Percentiles rank a stretch among this genome's conserved stretches.
Evolutionary conservation across 352 stramenopile genomes (phyloP).

Genomic region (Blastocystis sp.): DNA sequence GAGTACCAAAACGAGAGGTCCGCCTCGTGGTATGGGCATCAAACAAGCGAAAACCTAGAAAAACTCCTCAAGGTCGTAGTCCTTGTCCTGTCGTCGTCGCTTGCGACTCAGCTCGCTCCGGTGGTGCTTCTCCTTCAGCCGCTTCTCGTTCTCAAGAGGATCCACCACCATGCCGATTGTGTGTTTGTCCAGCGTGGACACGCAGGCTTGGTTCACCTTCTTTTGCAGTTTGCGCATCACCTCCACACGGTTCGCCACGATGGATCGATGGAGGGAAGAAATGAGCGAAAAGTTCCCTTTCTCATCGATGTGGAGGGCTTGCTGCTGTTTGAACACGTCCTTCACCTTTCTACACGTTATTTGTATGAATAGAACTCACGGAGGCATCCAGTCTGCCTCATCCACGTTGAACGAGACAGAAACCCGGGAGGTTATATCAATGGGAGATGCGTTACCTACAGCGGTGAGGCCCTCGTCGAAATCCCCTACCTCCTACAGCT

Average conservation of each 20-base stretch:
- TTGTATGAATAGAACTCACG: background rate
- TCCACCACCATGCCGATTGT: constrained; percentile 38
- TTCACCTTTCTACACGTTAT: constrained; percentile 14
- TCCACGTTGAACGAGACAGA: constrained; percentile 61
- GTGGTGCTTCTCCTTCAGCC: constrained; percentile 46
- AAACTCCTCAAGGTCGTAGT: constrained; percentile 53
- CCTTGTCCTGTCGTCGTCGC: constrained; percentile 6
- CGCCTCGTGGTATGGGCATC: constrained; percentile 41
- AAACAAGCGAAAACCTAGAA: constrained; percentile 57
- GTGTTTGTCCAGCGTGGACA: constrained; percentile 20
- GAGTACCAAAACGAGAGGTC: constrained; percentile 55
- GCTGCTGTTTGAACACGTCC: constrained; percentile 50
- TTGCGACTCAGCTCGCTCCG: constrained; percentile 55
- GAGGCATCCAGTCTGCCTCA: constrained; percentile 47
- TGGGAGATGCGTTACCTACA: constrained; percentile 5
- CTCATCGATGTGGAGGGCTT: constrained; percentile 47
- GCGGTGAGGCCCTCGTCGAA: background rate
- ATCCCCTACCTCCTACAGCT: constrained; percentile 5
- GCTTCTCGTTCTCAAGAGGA: constrained; percentile 49
- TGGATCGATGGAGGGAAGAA: constrained; percentile 49
- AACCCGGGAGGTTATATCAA: constrained; percentile 9
- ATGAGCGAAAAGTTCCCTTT: constrained; percentile 35
- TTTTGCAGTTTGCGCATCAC: constrained; percentile 60
- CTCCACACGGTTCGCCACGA: constrained; percentile 61
- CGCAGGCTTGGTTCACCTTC: constrained; percentile 65